Conservation (phyloP, 2,329 filamentous ascomycete species). For the Pestalotiopsis sp. region DNA sequence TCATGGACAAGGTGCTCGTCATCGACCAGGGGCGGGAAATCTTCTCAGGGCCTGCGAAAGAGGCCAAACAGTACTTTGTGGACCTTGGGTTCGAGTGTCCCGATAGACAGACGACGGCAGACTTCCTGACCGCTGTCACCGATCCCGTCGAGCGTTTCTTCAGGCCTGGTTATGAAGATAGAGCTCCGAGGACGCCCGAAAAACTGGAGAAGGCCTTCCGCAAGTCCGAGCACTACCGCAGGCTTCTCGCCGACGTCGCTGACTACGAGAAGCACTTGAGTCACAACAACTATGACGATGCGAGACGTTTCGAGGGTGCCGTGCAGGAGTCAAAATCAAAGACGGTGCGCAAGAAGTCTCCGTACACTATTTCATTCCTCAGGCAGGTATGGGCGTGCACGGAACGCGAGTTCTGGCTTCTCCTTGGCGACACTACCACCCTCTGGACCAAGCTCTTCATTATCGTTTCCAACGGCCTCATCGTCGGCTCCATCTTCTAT, state of each 20-base stretch:
- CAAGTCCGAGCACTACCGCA: constrained; percentile 60
- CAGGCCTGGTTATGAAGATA: constrained; percentile 53
- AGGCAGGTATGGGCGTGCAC: constrained; percentile 70
- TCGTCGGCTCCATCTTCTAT: constrained; percentile 79
- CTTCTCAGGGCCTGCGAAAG: constrained; percentile 59
- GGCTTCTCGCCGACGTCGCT: constrained; percentile 60
- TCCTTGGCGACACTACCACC: constrained; percentile 72
- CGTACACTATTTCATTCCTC: constrained; percentile 74
- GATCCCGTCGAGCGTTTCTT: constrained; percentile 57
- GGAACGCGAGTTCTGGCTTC: constrained; percentile 75
- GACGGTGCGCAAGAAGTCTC: constrained; percentile 66
- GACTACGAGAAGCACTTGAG: constrained; percentile 43
- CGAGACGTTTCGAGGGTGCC: constrained; percentile 64
- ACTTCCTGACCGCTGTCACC: constrained; percentile 69
- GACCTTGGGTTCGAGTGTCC: constrained; percentile 61
- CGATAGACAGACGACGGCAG: constrained; percentile 61
- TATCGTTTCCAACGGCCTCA: constrained; percentile 70
- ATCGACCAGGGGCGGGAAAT: constrained; percentile 68
- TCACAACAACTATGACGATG: constrained; percentile 58
- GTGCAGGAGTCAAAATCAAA: constrained; percentile 69
- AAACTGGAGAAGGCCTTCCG: constrained; percentile 55
- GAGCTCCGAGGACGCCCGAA: constrained; percentile 19
- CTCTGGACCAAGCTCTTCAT: constrained; percentile 80
- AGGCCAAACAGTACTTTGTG: constrained; percentile 63
- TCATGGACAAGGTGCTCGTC: constrained; percentile 43